Base-by-base conservation (phyloP, 371 early-diverging fungal species). In the Hamiltosporidium magnivora region DNA sequence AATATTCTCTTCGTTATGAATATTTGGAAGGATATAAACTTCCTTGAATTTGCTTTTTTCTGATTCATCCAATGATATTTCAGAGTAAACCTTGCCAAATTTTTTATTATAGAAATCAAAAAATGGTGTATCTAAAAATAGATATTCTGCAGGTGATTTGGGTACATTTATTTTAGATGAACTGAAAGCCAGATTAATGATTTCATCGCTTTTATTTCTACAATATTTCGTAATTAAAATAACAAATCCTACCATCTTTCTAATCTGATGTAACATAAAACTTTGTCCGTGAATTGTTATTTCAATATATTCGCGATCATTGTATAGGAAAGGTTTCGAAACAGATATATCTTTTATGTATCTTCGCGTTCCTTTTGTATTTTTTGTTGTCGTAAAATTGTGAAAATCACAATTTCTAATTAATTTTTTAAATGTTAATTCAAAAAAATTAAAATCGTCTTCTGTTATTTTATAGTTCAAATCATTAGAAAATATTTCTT, bases 241-340 rank as follows among this genome's bases (percentile, higher is more conserved):
- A 11, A 71, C 64, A 75, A 73, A 73, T 36, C 75, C 75, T 8
- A 79, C 69, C 98, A 99, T 97, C 78, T 98, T 97, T 63, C 99
- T 88, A 70, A 99, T 99, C 79, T 94, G 95, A 82, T 99, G 96
- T 44, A 99, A 83, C 92, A 97, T 91, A 75, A 99, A 99, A 43
- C 92, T 88, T 80, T 96, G 94, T 1, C 99, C 99, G 59, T 89
- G 86, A 25, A 99, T 87, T 70, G 86, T 87, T 46, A 95, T 77
- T 53, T 86, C 86, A 36, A 96, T 70, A 94, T 96, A 98, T 75
- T 95, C 93, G 49, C 83, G 83, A 0, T 85, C 90, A 36, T 86
- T 76, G 43, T 84, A 83, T n/a, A 88, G 66, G 75, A 68, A 58
- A 14, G 67, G n/a, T 36, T 74, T 70, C 0, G 44, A 43, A 1